Base-by-base conservation (phyloP, 768 basidiomycete species). In the Rhodotorula babjevae region DNA sequence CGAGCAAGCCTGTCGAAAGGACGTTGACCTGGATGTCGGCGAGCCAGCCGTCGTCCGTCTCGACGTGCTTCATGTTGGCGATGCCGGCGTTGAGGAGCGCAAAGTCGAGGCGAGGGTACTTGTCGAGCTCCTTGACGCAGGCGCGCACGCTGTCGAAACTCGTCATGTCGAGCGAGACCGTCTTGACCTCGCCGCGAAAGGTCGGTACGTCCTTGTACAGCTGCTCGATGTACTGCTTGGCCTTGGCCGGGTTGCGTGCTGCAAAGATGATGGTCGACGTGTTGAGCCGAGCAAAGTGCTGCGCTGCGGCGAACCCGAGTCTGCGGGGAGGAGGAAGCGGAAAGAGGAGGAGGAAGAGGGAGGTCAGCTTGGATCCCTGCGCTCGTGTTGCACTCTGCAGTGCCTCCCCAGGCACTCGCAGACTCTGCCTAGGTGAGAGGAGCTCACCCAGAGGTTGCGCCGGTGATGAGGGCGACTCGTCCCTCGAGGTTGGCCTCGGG, bases 1-100 rank as follows among this genome's bases (percentile, higher is more conserved):
- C 58, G 40, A 59, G 40, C 25, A 59, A 10, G 11, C 58, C 58
- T 2, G 58, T 59, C 40, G 40, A 25, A 12, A 59, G 40, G 11
- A 42, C 58, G 58, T 59, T 59, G 58, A 59, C 36, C 58, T 59
- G 58, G 27, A 59, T 59, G 33, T 36, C 36, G 40, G 42, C 21
- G 21, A 36, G 21, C 29, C 23, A 59, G 19, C 58, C 58, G 36
- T 59, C 36, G 10, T 40, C 29, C 40, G 58, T 25, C 36, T 59
- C 25, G 36, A 42, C 27, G 36, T 40, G 36, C 36, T 59, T 25
- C 19, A 23, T 12, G 23, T 23, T 31, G 14, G 40, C 40, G 21
- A 36, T 36, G 19, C 58, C 58, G 25, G 58, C 58, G 21, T 59
- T 59, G 10, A 59, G 58, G 12, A 59, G 18, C 3, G 58, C 58